phyloP scores from a whole-genome alignment of 179 eudicot species.

The Beta lomatogona region DNA sequence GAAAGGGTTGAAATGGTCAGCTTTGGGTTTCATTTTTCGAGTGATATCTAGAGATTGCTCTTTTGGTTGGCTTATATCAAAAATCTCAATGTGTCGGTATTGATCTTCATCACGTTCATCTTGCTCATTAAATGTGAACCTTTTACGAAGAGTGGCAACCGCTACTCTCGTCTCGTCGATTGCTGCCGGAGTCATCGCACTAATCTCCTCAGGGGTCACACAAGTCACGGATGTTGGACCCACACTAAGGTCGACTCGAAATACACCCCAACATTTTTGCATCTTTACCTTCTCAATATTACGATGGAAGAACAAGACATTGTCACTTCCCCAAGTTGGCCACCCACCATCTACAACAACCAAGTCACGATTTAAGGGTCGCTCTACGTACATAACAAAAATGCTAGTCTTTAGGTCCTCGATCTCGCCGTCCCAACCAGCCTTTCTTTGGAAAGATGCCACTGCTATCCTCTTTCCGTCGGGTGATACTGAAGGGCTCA shows the following conservation, averaged over 20 bases:
- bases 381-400: not conserved
- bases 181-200: slow-evolving; percentile 26
- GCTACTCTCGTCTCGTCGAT: slow-evolving; percentile 13
- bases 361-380: not conserved
- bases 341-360: slow-evolving; percentile 23
- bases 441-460: slow-evolving; percentile 17
- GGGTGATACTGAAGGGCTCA: slow-evolving; percentile 17
- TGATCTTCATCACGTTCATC: slow-evolving; percentile 10
- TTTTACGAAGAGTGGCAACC: slow-evolving; percentile 16
- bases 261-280: slow-evolving; percentile 13
- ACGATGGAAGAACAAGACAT: slow-evolving; percentile 17
- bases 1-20: slow-evolving; percentile 33
- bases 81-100: slow-evolving; percentile 25
- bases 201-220: slow-evolving; percentile 9
- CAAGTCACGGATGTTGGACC: not conserved
- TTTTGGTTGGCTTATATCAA: not conserved
- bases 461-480: slow-evolving; percentile 21
- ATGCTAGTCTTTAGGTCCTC: slow-evolving; percentile 21
- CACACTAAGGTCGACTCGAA: not conserved
- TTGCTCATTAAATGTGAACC: not conserved
- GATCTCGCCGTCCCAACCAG: slow-evolving; percentile 21
- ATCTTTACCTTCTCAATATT: slow-evolving; percentile 12
- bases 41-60: not conserved
- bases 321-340: slow-evolving; percentile 28
- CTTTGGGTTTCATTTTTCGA: slow-evolving; percentile 1